phyloP scores from a whole-genome alignment of 768 basidiomycete species.

The Auricularia heimuer region DNA sequence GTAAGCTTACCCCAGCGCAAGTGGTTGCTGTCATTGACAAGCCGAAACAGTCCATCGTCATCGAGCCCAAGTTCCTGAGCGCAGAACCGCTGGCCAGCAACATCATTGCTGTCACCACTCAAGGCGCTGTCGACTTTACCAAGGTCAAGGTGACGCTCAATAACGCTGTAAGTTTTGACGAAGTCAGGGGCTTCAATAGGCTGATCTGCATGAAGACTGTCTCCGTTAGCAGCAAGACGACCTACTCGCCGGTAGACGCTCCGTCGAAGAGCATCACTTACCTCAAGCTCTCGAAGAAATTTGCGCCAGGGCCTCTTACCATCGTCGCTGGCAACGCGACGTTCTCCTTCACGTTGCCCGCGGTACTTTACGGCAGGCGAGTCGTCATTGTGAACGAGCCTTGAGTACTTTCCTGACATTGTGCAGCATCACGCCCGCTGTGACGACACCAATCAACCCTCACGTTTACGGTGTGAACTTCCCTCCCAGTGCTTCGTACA shows the following conservation, averaged over 20 bases:
- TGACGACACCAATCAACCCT: constrained; percentile 30
- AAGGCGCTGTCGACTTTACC: constrained; percentile 36
- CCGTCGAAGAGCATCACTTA: constrained; percentile 41
- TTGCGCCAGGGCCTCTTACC: constrained; percentile 32
- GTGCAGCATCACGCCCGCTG: constrained; percentile 26
- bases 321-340: constrained; percentile 32
- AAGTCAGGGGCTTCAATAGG: not conserved
- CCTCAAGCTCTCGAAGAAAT: constrained; percentile 30
- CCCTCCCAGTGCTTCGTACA: constrained; percentile 36
- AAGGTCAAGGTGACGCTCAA: constrained; percentile 29
- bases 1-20: not conserved
- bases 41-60: constrained; percentile 21
- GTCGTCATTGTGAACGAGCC: not conserved
- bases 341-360: constrained; percentile 35
- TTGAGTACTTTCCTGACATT: constrained; percentile 13
- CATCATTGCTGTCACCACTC: constrained; percentile 38
- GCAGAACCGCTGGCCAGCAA: constrained; percentile 42
- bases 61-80: constrained; percentile 39
- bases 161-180: constrained; percentile 23
- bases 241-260: constrained; percentile 35
- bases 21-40: not conserved
- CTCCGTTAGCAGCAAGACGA: constrained; percentile 25
- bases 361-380: constrained; percentile 28
- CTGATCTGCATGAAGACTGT: constrained; percentile 18
- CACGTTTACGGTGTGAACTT: constrained; percentile 47